Percentiles rank a stretch among this genome's conserved stretches.
Conservation (phyloP, 2,329 filamentous ascomycete species). For the Aspergillus sp. region DNA sequence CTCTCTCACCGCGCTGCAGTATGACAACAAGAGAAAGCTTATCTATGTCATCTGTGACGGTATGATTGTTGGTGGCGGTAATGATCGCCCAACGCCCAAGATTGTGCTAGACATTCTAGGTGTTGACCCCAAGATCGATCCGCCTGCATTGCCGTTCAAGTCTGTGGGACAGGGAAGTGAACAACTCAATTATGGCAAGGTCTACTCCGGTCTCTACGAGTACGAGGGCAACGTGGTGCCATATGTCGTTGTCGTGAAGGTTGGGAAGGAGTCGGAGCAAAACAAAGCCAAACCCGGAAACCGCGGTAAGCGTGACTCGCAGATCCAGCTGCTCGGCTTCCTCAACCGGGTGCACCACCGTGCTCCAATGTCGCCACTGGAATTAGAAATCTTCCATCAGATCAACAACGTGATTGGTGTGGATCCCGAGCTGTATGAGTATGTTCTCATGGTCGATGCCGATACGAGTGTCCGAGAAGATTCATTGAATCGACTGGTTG, state of each 20-base stretch:
- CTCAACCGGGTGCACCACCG: conserved; percentile 96
- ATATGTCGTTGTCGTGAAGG: conserved; percentile 93
- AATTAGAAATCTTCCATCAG: conserved; percentile 98
- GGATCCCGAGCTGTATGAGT: conserved; percentile 95
- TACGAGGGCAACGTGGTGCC: conserved; percentile 97
- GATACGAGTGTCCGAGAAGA: conserved; percentile 94
- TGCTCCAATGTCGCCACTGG: conserved; percentile 88
- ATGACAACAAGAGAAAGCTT: conserved; percentile 97
- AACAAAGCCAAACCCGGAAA: conserved; percentile 90
- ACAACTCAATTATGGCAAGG: conserved; percentile 96
- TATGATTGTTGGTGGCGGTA: conserved; percentile 93
- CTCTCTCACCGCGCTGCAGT: conserved; percentile 88
- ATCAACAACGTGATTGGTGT: conserved; percentile 99
- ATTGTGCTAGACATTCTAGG: conserved; percentile 97
- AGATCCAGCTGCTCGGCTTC: conserved; percentile 95
- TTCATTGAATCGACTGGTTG: conserved; percentile 86
- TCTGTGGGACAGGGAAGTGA: conserved; percentile 85
- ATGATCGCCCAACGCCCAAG: conserved; percentile 94
- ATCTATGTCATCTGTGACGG: conserved; percentile 96
- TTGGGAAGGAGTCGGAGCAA: conserved; percentile 95
- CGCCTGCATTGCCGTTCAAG: conserved; percentile 89
- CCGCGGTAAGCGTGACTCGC: conserved; percentile 96
- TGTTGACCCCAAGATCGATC: conserved; percentile 94
- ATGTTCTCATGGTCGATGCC: conserved; percentile 94
- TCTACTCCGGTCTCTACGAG: conserved; percentile 97